These are phyloP conservation scores for Xylariaceae sp. DNA, from an alignment of 2,329 filamentous ascomycete genomes.

Conservation along the genomic window DNA sequence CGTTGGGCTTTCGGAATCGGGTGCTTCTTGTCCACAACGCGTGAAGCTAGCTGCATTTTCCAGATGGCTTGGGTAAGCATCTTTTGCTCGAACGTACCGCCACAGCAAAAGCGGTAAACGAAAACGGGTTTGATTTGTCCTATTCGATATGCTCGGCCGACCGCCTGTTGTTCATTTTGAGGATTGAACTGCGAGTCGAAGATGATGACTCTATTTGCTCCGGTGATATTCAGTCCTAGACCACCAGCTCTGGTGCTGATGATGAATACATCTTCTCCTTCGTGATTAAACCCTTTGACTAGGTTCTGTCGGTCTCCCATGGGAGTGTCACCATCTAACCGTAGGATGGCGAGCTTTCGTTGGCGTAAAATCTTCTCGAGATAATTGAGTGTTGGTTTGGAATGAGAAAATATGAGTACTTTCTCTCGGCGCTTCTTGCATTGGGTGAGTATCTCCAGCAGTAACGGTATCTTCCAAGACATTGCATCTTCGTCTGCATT, in stretches of 20 bases:
- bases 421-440: constrained; percentile 64
- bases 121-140: constrained; percentile 77
- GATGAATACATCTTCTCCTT: constrained; percentile 59
- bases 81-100: constrained; percentile 74
- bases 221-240: constrained; percentile 76
- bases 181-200: constrained; percentile 84
- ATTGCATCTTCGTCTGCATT: constrained; percentile 44
- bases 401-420: constrained; percentile 76
- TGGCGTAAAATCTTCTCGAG: constrained; percentile 54
- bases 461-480: constrained; percentile 65
- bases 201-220: constrained; percentile 81
- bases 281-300: constrained; percentile 66
- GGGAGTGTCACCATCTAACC: constrained; percentile 65
- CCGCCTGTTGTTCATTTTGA: constrained; percentile 76
- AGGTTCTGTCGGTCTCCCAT: constrained; percentile 56
- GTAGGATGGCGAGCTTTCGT: constrained; percentile 45
- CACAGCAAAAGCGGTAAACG: constrained; percentile 77
- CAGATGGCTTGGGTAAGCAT: constrained; percentile 73
- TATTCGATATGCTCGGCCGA: constrained; percentile 81
- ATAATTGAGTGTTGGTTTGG: constrained; percentile 65
- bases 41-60: constrained; percentile 74
- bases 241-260: constrained; percentile 83
- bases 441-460: constrained; percentile 66
- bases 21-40: constrained; percentile 81
- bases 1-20: constrained; percentile 62